Conservation (phyloP, 2,329 filamentous ascomycete genomes). For the Alternaria gaisen region DNA sequence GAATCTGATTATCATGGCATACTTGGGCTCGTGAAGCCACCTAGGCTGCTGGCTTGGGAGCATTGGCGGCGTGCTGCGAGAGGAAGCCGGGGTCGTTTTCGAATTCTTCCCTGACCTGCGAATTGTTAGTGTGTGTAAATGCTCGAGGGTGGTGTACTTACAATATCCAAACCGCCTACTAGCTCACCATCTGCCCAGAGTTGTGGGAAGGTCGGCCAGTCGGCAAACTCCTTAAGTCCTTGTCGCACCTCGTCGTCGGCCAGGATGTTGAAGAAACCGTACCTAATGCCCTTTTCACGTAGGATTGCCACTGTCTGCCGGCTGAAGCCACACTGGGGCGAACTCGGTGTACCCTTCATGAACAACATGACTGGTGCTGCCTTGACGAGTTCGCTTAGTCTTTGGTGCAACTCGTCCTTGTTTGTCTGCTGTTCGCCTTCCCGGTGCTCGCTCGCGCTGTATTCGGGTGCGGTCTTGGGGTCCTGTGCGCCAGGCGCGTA, state of each 20-base stretch:
- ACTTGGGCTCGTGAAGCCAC: not conserved
- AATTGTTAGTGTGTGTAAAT: slow-evolving; percentile 30
- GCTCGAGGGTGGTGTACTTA: slow-evolving; percentile 60
- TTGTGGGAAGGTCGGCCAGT: slow-evolving; percentile 98
- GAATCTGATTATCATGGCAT: not conserved
- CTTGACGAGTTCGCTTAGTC: slow-evolving; percentile 85
- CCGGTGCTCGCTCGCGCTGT: slow-evolving; percentile 49
- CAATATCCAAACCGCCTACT: slow-evolving; percentile 94
- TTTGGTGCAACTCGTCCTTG: slow-evolving; percentile 85
- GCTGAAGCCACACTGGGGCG: slow-evolving; percentile 91
- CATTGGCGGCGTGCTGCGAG: slow-evolving; percentile 68
- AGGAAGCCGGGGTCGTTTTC: slow-evolving; percentile 85
- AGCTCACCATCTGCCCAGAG: slow-evolving; percentile 91
- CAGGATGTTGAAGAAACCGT: slow-evolving; percentile 98
- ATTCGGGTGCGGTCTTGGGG: slow-evolving; percentile 58
- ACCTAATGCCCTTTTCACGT: slow-evolving; percentile 89
- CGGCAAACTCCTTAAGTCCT: slow-evolving; percentile 95
- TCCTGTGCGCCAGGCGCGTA: slow-evolving; percentile 57
- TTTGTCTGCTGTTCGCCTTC: slow-evolving; percentile 51
- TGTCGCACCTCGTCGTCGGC: slow-evolving; percentile 97
- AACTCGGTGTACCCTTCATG: slow-evolving; percentile 94
- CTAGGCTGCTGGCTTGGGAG: slow-evolving; percentile 13
- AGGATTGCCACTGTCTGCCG: slow-evolving; percentile 86
- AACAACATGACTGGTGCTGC: slow-evolving; percentile 98
- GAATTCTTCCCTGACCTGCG: slow-evolving; percentile 90